These are phyloP conservation scores for Tulasnella sp. DNA, from an alignment of 768 basidiomycete genomes.

Conservation along the genomic window DNA sequence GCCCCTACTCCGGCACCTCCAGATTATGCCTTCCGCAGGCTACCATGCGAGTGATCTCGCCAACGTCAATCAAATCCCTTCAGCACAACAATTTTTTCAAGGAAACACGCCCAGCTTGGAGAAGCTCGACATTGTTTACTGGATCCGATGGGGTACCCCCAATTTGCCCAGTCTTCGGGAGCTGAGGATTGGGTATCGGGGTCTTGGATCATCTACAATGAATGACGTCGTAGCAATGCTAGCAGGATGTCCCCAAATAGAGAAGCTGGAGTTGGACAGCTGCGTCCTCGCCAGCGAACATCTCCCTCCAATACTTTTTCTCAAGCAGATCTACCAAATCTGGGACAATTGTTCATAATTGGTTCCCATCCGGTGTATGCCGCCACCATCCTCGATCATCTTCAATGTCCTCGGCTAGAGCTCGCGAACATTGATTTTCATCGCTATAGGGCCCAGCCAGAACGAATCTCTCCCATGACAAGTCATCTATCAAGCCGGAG, in stretches of 20 bases:
- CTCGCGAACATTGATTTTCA: background rate
- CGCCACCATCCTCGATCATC: background rate
- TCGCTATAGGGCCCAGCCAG: background rate
- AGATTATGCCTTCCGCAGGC: no score
- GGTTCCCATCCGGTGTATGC: background rate
- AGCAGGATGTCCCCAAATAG: background rate
- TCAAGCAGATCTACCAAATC: background rate
- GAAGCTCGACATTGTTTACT: no score
- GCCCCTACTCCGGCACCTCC: no score
- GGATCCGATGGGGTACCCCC: no score
- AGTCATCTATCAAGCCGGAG: background rate
- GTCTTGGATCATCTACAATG: background rate
- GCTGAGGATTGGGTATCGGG: background rate
- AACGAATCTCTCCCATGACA: background rate
- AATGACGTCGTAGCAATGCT: background rate
- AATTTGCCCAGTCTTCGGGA: no score
- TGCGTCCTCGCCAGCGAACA: background rate
- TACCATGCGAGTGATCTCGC: no score
- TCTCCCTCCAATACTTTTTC: background rate
- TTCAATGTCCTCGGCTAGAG: background rate
- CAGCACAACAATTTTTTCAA: no score
- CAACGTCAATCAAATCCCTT: no score
- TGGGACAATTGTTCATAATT: background rate
- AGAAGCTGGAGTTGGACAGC: background rate
- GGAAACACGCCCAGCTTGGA: no score